Conservation (phyloP, 441 rosid species). For the Arabidopsis hybrid region DNA sequence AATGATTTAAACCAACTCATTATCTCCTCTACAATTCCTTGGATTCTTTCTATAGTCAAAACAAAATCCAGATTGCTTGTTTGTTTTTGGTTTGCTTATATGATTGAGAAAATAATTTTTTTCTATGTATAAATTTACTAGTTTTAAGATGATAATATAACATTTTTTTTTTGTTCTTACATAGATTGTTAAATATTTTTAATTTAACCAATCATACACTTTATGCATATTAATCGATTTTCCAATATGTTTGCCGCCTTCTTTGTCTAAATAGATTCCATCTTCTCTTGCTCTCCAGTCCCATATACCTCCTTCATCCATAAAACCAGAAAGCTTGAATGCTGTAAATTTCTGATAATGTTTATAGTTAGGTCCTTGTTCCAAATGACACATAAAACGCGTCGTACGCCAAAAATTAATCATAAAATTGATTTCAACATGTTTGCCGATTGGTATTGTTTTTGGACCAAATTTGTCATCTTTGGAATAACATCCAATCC, state of each 20-base stretch:
- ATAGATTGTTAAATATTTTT: background rate
- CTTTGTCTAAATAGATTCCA: conserved; percentile 8
- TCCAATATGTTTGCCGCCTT: background rate
- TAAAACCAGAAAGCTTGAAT: background rate
- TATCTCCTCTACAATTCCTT: too few species aligned
- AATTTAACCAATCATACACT: conserved; percentile 7
- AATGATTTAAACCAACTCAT: too few species aligned
- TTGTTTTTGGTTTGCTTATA: too few species aligned
- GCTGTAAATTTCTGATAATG: conserved; percentile 8
- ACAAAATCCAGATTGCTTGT: too few species aligned
- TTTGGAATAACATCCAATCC: too few species aligned
- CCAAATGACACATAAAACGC: conserved; percentile 18
- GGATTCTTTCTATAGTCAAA: too few species aligned
- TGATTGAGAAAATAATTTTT: too few species aligned
- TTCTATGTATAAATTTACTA: too few species aligned
- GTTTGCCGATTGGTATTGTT: too few species aligned
- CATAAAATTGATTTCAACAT: rapidly evolving
- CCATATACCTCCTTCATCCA: conserved; percentile 8
- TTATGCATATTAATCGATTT: background rate
- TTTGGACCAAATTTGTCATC: too few species aligned
- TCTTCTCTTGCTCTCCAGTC: conserved; percentile 39
- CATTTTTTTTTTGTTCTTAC: background rate
- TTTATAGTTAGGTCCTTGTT: conserved; percentile 14
- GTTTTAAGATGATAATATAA: too few species aligned
- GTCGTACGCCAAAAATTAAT: background rate